Base-by-base conservation (phyloP, 805 yeast genomes). In the Hanseniaspora osmophila region DNA sequence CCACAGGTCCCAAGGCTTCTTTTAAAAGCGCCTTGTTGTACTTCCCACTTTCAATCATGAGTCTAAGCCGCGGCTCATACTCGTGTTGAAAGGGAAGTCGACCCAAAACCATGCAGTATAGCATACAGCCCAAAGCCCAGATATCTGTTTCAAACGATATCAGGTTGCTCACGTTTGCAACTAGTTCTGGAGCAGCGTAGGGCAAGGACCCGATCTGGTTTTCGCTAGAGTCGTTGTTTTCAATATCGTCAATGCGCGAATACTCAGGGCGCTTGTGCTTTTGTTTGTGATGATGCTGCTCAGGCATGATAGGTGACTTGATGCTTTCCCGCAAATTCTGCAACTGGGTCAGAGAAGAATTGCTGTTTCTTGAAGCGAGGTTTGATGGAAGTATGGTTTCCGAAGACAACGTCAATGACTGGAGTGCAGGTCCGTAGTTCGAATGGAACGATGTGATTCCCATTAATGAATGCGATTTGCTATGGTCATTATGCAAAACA, bases 61-160 rank as follows among this genome's bases (percentile, higher is more conserved):
- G 75, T 37, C 85, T 71, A 49, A 88, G 66, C 50, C 87, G 67
- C 10, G 95, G 94, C 54, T 84, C 87, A 58, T 78, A 83, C n/a
- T 74, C 74, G 57, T 87, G 95, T 48, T 77, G 78, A 64, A 88
- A 88, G 1, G 96, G 96, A 43, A 88, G 61, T 50, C 71, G 74
- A 0, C 94, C 88, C 19, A 77, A 72, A 29, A 79, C 62, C 75
- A 86, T 73, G 1, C 94, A 78, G 60, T 75, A 87, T 3, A 81
- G 53, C 50, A 83, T 64, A 0, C 87, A 84, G 3, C 96, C 97
- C 40, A 84, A 69, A 0, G 96, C 94, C 96, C 96, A 88, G 5
- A 84, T 71, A 62, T 88, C 97, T 1, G 88, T 80, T 16, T 40
- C 43, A 27, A 32, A 39, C 4, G 42, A 42, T 10, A 30, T 40